phyloP scores from a whole-genome alignment of 441 rosid genomes.

The Gossypium davidsonii region DNA sequence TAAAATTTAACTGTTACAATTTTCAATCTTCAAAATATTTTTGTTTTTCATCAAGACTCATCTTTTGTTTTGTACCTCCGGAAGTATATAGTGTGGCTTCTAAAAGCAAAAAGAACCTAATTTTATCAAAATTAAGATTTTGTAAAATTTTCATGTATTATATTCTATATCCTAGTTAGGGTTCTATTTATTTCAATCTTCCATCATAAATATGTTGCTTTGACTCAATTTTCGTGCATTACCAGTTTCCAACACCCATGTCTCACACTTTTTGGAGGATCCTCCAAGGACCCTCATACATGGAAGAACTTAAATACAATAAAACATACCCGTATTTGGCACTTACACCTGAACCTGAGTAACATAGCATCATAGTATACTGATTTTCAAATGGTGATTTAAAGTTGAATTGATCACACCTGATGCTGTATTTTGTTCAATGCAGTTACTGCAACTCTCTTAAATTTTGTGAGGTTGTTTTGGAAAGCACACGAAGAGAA shows the following conservation, averaged over 20 bases:
- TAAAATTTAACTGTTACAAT: neutral
- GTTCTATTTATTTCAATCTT: neutral
- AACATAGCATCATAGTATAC: neutral
- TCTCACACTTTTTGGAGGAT: neutral
- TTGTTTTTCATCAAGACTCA: neutral
- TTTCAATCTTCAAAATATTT: slow-evolving; percentile 1
- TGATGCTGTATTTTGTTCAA: slow-evolving; percentile 16
- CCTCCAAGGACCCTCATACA: neutral
- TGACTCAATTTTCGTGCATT: neutral
- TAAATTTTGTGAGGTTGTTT: slow-evolving; percentile 79
- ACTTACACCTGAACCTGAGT: neutral
- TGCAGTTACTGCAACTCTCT: slow-evolving; percentile 84
- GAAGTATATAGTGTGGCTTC: too few species aligned
- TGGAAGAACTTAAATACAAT: neutral
- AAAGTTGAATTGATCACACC: slow-evolving; percentile 9
- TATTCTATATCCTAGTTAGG: neutral
- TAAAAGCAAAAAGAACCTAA: too few species aligned
- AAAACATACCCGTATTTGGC: neutral
- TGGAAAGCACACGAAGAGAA: slow-evolving; percentile 95
- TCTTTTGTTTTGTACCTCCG: neutral
- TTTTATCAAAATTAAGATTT: too few species aligned
- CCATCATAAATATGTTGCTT: neutral
- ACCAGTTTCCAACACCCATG: neutral
- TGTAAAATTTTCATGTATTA: neutral
- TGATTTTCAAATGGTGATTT: neutral